A percentile compares a stretch with the other conserved stretches of the same genome.
These are phyloP conservation scores for Rubia balearica DNA, from an alignment of 305 asterid genomes.

Conservation along the genomic window DNA sequence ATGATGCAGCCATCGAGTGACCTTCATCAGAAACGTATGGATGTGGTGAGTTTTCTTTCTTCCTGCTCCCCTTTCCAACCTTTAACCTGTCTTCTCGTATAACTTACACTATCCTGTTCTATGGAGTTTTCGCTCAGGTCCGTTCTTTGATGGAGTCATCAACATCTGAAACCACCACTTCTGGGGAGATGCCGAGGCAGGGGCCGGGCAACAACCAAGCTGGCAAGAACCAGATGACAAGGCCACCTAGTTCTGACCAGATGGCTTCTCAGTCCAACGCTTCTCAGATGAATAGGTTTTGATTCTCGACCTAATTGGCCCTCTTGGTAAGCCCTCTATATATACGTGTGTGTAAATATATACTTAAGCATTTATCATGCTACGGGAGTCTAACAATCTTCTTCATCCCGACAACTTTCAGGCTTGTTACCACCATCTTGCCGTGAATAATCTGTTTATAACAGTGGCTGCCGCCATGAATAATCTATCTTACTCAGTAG, in stretches of 20 bases:
- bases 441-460: not conserved
- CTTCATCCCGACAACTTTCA: not conserved
- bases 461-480: not conserved
- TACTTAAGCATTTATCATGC: not conserved
- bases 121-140: slow-evolving; percentile 35
- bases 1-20: slow-evolving; percentile 65
- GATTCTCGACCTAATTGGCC: not conserved
- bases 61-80: not conserved
- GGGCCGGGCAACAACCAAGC: slow-evolving; percentile 40
- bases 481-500: not conserved
- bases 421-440: not conserved
- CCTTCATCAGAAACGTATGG: slow-evolving; percentile 76
- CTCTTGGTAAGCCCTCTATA: not conserved
- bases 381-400: not conserved
- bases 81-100: not conserved
- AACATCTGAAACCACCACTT: slow-evolving; percentile 39
- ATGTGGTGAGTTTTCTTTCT: slow-evolving; percentile 47
- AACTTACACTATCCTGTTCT: not conserved
- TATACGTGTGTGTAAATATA: not conserved
- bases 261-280: slow-evolving; percentile 14
- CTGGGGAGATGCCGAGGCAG: slow-evolving; percentile 48
- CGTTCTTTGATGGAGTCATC: slow-evolving; percentile 51
- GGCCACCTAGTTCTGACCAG: slow-evolving; percentile 22
- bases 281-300: slow-evolving; percentile 19
- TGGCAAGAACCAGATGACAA: slow-evolving; percentile 23